Evolutionary conservation across 1,284 basidiomycete species (phyloP), one percentile per base, ranked within the genome.

Genomic region (Meira miltonrushii): DNA sequence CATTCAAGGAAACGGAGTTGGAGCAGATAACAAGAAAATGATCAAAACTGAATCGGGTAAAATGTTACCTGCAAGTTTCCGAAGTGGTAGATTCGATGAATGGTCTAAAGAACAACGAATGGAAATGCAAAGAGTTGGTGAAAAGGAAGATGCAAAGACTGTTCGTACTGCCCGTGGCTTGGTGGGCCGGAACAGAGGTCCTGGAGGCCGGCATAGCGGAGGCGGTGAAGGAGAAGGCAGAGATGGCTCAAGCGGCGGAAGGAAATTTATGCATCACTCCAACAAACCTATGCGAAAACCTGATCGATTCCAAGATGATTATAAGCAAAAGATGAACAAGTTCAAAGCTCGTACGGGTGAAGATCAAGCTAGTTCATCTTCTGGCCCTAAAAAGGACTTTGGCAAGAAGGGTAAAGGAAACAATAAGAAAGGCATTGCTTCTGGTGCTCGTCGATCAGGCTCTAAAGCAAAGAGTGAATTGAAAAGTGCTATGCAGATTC

Each of bases 1-100:
- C 68, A 82, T 95, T 43, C 85, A 88, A 68, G 92, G 90, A 7
- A 86, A 87, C 43, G 89, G 89, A 10, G 83, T 82, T 37, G 92
- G 93, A 4, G 85, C 90, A 3, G 92, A 97, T 79, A 97, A 97
- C 78, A 84, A 94, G 71, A 97, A 96, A 79, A 83, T 98, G 68
- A 89, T 99, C 68, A 87, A 85, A 65, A 92, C 92, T 1, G 95
- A 99, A 79, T 92, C 87, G 65, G 95, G 95, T 0, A 86, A 87
- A 13, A 86, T 89, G 51, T 82, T 99, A n/a, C 95, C 95, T 1
- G 92, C 92, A 0, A 87, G 87, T 7, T 99, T 92, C 81, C 88
- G 90, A 58, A 90, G 88, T 64, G 95, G 95, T 3, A 85, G 90
- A 3, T 99, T 90, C 78, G 90, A 95, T 56, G 91, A 94, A 75